Conservation (phyloP, 2,329 filamentous ascomycete genomes). For the Didymella sp. region DNA sequence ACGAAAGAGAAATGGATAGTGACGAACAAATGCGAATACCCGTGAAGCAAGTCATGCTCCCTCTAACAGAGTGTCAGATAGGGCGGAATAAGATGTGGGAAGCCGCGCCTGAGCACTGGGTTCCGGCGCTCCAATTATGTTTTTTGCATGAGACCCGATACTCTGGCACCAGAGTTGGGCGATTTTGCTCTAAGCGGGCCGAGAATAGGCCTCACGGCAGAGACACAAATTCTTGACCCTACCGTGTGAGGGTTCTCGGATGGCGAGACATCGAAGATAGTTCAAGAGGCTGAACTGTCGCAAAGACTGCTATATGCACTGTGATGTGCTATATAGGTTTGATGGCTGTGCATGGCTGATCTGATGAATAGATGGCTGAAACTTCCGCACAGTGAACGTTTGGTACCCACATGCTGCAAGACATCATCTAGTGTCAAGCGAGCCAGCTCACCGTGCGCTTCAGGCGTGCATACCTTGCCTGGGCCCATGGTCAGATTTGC, state of each 20-base stretch:
- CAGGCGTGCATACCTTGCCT: conserved; percentile 10
- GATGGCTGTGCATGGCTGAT: conserved; percentile 4
- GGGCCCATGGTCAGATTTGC: neutral
- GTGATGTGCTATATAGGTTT: conserved; percentile 2
- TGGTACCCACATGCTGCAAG: conserved; percentile 22
- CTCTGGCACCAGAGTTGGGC: conserved; percentile 20
- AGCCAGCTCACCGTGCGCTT: conserved; percentile 22
- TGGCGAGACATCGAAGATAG: neutral
- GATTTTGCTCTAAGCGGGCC: conserved; percentile 20
- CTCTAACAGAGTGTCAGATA: conserved; percentile 20
- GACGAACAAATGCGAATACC: conserved; percentile 26
- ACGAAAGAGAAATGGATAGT: conserved; percentile 13
- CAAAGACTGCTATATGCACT: neutral
- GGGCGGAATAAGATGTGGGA: conserved; percentile 25
- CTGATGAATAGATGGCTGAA: conserved; percentile 2
- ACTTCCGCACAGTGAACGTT: conserved; percentile 7
- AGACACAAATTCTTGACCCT: conserved; percentile 11
- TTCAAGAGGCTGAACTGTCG: neutral
- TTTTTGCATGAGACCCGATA: conserved; percentile 24
- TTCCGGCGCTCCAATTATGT: conserved; percentile 27
- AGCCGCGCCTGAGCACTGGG: conserved; percentile 25
- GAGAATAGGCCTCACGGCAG: conserved; percentile 20
- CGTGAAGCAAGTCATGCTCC: conserved; percentile 32
- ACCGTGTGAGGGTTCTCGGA: neutral
- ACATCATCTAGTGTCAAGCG: conserved; percentile 21